Evolutionary conservation across 441 rosid species (phyloP).

Genomic region (Manihot esculenta): DNA sequence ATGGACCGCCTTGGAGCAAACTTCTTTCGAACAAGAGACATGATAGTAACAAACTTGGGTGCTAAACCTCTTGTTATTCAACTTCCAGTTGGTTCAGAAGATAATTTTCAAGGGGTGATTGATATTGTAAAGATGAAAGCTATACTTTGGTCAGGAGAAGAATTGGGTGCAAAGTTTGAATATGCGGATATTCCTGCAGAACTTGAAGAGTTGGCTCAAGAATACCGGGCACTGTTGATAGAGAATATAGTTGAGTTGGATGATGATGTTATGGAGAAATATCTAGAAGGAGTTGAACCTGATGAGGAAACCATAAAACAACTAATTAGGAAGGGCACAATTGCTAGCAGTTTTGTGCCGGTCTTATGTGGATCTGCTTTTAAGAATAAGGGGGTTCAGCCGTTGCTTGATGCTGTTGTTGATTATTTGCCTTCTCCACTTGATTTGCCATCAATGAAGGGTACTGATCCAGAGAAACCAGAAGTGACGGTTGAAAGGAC

Average conservation of each 20-base stretch:
- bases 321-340: conserved; percentile 76
- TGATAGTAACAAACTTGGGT: conserved; percentile 91
- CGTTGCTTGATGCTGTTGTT: conserved; percentile 86
- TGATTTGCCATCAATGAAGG: conserved; percentile 83
- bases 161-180: conserved; percentile 85
- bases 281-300: conserved; percentile 89
- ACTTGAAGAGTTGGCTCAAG: conserved; percentile 73
- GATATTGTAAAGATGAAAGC: conserved; percentile 94
- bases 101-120: conserved; percentile 68
- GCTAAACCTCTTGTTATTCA: conserved; percentile 92
- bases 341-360: conserved; percentile 70
- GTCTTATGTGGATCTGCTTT: conserved; percentile 92
- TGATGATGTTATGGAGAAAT: conserved; percentile 88
- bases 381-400: conserved; percentile 94
- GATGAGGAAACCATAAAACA: conserved; percentile 73
- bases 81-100: conserved; percentile 91
- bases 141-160: conserved; percentile 90
- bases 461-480: conserved; percentile 88
- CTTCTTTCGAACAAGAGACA: conserved; percentile 87
- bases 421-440: conserved; percentile 93
- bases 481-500: conserved; percentile 52
- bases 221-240: conserved; percentile 66
- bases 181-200: conserved; percentile 78
- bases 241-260: conserved; percentile 77
- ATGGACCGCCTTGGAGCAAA: conserved; percentile 98